Evolutionary conservation across 2,329 filamentous ascomycete species (phyloP).

Genomic region (Zasmidium angulare): DNA sequence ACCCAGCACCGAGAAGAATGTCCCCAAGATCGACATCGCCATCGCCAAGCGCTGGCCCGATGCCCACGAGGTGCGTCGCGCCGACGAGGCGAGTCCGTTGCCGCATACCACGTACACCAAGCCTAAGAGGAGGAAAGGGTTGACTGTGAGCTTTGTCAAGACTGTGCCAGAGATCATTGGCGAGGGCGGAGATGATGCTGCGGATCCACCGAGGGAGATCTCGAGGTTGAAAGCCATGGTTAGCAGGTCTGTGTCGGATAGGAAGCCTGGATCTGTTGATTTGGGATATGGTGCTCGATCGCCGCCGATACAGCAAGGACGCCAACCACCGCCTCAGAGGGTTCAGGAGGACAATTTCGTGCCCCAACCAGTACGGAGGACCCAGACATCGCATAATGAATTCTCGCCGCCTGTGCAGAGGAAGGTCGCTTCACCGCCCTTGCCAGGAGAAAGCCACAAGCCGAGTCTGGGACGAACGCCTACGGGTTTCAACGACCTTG

Average conservation of each 20-base stretch:
- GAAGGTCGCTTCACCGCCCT: slow-evolving; percentile 24
- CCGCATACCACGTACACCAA: slow-evolving; percentile 29
- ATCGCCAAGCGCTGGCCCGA: slow-evolving; percentile 54
- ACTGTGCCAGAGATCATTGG: slow-evolving; percentile 79
- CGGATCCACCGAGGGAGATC: slow-evolving; percentile 70
- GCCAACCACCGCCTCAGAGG: slow-evolving; percentile 1
- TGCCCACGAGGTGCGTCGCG: slow-evolving; percentile 42
- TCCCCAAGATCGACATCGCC: slow-evolving; percentile 50
- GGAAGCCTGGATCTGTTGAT: slow-evolving; percentile 20
- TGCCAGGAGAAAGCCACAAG: slow-evolving; percentile 13
- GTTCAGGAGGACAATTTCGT: slow-evolving; percentile 14
- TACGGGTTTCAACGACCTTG: slow-evolving; percentile 24
- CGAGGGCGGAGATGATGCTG: slow-evolving; percentile 84
- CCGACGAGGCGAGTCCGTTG: slow-evolving; percentile 13
- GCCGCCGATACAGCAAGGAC: slow-evolving; percentile 14
- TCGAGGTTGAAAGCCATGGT: slow-evolving; percentile 53
- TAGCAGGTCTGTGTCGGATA: slow-evolving; percentile 29
- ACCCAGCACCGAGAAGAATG: slow-evolving; percentile 48
- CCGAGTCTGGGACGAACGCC: slow-evolving; percentile 26
- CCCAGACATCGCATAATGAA: slow-evolving; percentile 27
- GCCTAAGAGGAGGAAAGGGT: slow-evolving; percentile 60
- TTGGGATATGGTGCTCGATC: slow-evolving; percentile 11
- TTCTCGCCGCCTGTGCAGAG: slow-evolving; percentile 27
- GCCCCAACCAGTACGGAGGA: slow-evolving; percentile 21
- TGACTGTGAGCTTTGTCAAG: slow-evolving; percentile 73